A percentile compares a stretch with the other conserved stretches of the same genome.
These are phyloP conservation scores for Claviceps sp. DNA, from an alignment of 2,329 filamentous ascomycete genomes.

Conservation along the genomic window DNA sequence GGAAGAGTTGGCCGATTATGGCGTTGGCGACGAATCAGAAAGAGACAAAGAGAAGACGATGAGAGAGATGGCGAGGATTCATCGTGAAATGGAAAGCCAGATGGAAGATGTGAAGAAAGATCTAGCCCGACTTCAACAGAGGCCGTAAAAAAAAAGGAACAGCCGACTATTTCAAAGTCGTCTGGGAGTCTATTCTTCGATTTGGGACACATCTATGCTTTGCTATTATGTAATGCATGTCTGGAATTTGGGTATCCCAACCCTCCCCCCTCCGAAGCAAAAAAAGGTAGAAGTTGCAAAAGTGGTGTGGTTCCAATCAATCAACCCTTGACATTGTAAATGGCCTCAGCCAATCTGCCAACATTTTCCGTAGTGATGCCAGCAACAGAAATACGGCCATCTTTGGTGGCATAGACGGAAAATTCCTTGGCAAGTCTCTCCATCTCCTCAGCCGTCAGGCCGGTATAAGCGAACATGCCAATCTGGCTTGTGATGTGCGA, in stretches of 20 bases:
- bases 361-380: slow-evolving; percentile 74
- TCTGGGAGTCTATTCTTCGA: neutral
- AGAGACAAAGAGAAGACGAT: slow-evolving; percentile 33
- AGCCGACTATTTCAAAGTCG: neutral
- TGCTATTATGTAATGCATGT: neutral
- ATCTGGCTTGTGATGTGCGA: slow-evolving; percentile 98
- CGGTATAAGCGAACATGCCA: slow-evolving; percentile 99
- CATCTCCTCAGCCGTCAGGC: slow-evolving; percentile 84
- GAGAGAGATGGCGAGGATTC: slow-evolving; percentile 39
- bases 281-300: neutral
- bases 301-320: neutral
- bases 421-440: slow-evolving; percentile 82
- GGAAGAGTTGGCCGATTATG: slow-evolving; percentile 35
- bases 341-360: slow-evolving; percentile 66
- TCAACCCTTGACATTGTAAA: slow-evolving; percentile 70
- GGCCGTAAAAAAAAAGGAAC: neutral
- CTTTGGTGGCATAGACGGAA: slow-evolving; percentile 94
- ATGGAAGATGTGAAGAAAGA: slow-evolving; percentile 37
- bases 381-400: slow-evolving; percentile 74
- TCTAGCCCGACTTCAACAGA: slow-evolving; percentile 20
- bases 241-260: neutral
- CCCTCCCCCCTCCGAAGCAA: too few relatives aligned
- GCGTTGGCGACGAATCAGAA: slow-evolving; percentile 25
- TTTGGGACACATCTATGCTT: neutral
- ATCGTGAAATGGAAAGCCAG: slow-evolving; percentile 35